Evolutionary conservation across 1,284 basidiomycete species (phyloP).

Genomic region (Apiotrichum porosum): DNA sequence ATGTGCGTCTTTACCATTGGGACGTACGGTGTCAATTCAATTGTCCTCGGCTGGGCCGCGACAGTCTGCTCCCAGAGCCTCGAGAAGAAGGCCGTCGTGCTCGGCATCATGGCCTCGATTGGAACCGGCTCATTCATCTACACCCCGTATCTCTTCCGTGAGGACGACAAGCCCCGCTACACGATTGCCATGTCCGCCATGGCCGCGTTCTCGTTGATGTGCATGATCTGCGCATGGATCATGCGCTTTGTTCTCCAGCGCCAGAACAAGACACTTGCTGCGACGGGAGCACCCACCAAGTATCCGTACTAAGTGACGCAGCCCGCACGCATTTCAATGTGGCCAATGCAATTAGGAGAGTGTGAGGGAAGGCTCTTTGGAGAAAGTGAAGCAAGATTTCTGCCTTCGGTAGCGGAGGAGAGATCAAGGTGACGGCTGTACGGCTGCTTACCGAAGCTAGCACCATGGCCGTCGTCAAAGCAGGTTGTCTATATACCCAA

Average conservation of each 20-base stretch:
- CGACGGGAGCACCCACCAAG: slow-evolving; percentile 10
- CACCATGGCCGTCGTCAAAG: too few species aligned
- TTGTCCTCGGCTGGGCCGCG: slow-evolving; percentile 32
- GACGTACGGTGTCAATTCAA: slow-evolving; percentile 33
- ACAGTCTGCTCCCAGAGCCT: slow-evolving; percentile 31
- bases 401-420: too few species aligned
- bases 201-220: slow-evolving; percentile 20
- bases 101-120: slow-evolving; percentile 27
- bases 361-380: too few species aligned
- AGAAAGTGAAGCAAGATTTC: too few species aligned
- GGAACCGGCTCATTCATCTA: slow-evolving; percentile 28
- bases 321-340: too few species aligned
- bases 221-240: slow-evolving; percentile 10
- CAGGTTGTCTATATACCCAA: too few species aligned
- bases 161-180: slow-evolving; percentile 21
- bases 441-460: too few species aligned
- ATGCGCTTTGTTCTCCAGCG: slow-evolving; percentile 16
- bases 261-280: slow-evolving; percentile 15
- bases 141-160: slow-evolving; percentile 31
- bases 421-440: too few species aligned
- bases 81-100: slow-evolving; percentile 33
- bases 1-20: slow-evolving; percentile 28
- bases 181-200: slow-evolving; percentile 19
- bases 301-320: slow-evolving; percentile 18
- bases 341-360: too few species aligned